Evolutionary conservation across 208 protist genomes (phyloP), one percentile per base, ranked within the genome.

Genomic region (Wallacemonas sp.): DNA sequence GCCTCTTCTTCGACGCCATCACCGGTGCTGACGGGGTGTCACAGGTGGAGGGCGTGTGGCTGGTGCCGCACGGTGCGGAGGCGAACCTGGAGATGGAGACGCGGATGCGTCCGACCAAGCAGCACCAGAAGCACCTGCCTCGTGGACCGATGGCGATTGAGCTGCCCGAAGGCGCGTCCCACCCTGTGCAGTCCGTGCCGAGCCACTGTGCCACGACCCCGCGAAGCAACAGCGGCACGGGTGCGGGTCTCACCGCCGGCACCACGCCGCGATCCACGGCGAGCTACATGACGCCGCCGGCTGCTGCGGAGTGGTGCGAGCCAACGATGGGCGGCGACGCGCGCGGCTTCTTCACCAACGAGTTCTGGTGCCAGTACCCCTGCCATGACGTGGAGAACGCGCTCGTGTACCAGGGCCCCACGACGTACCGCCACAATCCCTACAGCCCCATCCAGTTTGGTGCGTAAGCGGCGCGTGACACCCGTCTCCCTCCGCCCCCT

Each of bases 91-190:
- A 73, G 45, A 54, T 54, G 16, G 70, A 87, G 59, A 74, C 73
- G 39, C 65, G 18, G 16, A 31, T 54, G 39, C 77, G 52, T 41
- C 52, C 52, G 4, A 12, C 26, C 65, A 23, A 62, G 66, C 29
- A 68, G 7, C 79, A 81, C 63, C 74, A 46, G n/a, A 85, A 85
- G 63, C 73, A 89, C 70, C 72, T 92, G 70, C 86, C 86, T 25
- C 86, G 86, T 33, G 77, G 73, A 39, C 77, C 77, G 38, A 75
- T 92, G 25, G 86, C 89, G 29, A 75, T 87, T 38, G 82, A 92
- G 64, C 66, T 71, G 39, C 76, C 85, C 26, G 16, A 72, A 33
- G 44, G 70, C 61, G n/a, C 62, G 41, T 26, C 32, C 50, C 65
- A 63, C 38, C 44, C 46, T 7, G 62, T 29, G 8, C 52, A 36